Evolutionary conservation across 441 rosid genomes (phyloP).

Genomic region (Capsella rubella): DNA sequence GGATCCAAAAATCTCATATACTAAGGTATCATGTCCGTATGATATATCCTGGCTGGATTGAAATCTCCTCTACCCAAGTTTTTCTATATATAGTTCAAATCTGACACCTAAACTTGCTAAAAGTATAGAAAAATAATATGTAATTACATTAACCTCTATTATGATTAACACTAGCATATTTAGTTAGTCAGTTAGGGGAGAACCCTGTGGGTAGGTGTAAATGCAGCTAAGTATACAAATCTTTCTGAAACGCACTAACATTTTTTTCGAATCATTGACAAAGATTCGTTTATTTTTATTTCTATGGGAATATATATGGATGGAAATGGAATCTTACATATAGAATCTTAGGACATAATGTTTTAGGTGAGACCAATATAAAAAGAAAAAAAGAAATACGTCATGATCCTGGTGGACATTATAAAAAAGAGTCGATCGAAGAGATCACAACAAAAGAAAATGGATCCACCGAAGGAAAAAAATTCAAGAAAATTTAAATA

Average conservation of each 20-base stretch:
- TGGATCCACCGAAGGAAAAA: slow-evolving; percentile 32
- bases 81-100: neutral
- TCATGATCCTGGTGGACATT: slow-evolving; percentile 40
- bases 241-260: slow-evolving; percentile 35
- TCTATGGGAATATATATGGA: slow-evolving; percentile 29
- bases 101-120: neutral
- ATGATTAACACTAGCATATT: slow-evolving; percentile 6
- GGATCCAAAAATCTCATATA: neutral
- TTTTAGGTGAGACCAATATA: slow-evolving; percentile 50
- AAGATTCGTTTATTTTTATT: slow-evolving; percentile 29
- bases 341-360: slow-evolving; percentile 47
- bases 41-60: neutral
- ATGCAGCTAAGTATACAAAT: slow-evolving; percentile 30
- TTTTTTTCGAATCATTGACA: slow-evolving; percentile 34
- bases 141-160: neutral
- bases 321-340: slow-evolving; percentile 48
- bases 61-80: neutral
- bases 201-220: slow-evolving; percentile 36
- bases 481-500: neutral
- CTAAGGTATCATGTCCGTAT: neutral
- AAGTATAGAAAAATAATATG: neutral
- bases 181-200: slow-evolving; percentile 16
- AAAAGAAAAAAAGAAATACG: slow-evolving; percentile 31
- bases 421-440: slow-evolving; percentile 26
- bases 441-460: slow-evolving; percentile 37